Evolutionary conservation across 768 basidiomycete genomes (phyloP).

Genomic region (Termitomyces sp.): DNA sequence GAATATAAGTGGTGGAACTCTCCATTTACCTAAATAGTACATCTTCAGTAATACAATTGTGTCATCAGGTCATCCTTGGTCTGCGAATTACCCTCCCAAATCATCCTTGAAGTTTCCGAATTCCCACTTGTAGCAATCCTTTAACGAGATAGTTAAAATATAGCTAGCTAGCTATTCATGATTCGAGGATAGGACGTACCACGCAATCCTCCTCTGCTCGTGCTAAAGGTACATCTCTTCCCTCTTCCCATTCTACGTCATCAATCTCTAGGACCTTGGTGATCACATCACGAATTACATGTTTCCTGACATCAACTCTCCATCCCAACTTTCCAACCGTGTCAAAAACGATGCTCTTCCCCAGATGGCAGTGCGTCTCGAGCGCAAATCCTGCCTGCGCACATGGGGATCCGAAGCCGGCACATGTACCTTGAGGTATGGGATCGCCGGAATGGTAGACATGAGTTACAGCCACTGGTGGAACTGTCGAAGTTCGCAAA

Average conservation of each 20-base stretch:
- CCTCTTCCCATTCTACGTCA: constrained; percentile 46
- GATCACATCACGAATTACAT: constrained; percentile 67
- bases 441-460: constrained; percentile 93
- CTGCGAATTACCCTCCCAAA: too few relatives aligned
- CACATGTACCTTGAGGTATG: constrained; percentile 82
- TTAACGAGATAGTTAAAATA: not conserved
- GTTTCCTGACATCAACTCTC: constrained; percentile 75
- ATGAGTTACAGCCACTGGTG: constrained; percentile 55
- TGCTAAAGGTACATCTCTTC: constrained; percentile 29
- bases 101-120: constrained; percentile 10
- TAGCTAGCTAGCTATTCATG: not conserved
- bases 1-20: not conserved
- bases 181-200: not conserved
- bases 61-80: too few relatives aligned
- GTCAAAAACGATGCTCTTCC: constrained; percentile 84
- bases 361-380: constrained; percentile 85
- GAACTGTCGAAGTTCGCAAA: constrained; percentile 10
- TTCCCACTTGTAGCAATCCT: constrained; percentile 15
- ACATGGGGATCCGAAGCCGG: constrained; percentile 70
- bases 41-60: not conserved
- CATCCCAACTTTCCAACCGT: constrained; percentile 79
- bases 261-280: constrained; percentile 49
- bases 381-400: constrained; percentile 83
- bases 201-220: constrained; percentile 12
- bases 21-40: not conserved